phyloP scores from a whole-genome alignment of 2,329 filamentous ascomycete genomes.

The Elsinoe arachidis region DNA sequence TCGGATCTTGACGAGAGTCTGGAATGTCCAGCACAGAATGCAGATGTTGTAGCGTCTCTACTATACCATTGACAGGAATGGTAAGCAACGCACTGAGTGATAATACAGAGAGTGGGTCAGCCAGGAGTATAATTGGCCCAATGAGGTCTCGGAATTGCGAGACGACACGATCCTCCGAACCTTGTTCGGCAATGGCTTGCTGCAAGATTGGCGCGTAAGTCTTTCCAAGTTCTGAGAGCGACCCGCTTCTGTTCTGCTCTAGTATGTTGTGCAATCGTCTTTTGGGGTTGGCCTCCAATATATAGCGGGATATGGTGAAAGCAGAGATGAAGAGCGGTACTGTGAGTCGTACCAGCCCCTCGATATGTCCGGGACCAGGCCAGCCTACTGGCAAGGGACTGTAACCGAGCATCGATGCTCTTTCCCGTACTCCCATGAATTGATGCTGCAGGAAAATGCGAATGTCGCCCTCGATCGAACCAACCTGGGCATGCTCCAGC shows the following conservation, averaged over 20 bases:
- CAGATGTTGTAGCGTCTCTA: no score
- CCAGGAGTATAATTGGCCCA: no score
- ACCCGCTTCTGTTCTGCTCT: no score
- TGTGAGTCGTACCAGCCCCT: not conserved
- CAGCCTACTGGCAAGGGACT: not conserved
- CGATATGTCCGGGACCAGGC: not conserved
- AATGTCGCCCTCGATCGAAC: not conserved
- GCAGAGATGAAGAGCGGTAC: not conserved
- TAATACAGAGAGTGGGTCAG: no score
- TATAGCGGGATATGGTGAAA: not conserved
- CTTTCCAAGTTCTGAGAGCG: not conserved
- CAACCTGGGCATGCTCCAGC: not conserved
- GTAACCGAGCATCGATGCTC: not conserved
- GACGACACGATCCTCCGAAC: no score
- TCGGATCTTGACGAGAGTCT: not conserved
- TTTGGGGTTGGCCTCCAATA: not conserved
- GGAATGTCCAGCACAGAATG: not conserved
- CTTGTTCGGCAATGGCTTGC: no score
- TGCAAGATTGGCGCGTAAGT: not conserved
- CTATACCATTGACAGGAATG: no score
- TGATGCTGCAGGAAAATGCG: not conserved
- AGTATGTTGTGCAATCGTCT: not conserved
- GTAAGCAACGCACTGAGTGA: no score
- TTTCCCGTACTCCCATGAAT: not conserved
- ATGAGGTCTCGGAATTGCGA: no score